Base-by-base conservation (phyloP, 352 stramenopile genomes). In the Phytophthora pseudosyringae region DNA sequence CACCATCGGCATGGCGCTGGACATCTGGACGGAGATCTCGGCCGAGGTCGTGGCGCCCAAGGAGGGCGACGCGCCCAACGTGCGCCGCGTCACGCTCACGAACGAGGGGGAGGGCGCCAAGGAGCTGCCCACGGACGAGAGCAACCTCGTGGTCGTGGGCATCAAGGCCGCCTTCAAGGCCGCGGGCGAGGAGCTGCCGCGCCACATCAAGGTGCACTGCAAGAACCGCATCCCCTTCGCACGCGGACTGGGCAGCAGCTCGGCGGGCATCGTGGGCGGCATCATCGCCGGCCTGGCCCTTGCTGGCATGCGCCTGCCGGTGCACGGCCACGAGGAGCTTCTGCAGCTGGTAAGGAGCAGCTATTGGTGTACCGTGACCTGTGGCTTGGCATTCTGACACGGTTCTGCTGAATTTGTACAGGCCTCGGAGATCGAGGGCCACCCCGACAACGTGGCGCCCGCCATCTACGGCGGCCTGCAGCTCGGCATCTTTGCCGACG, bases 1-100 rank as follows among this genome's bases (percentile, higher is more conserved):
- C 75, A 99, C 95, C 53, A 98, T 99, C 68, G 97, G 96, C 43
- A 98, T 99, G 88, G 97, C 97, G 11, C 90, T 99, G 26, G 97
- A 99, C 81, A 98, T 99, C 59, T 99, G 98, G 98, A 98, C 92
- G 18, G 97, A 99, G 83, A 97, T 99, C 36, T 98, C 97, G 18
- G 97, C 99, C 5, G 84, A 97, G 68, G 81, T 98, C 18, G 60
- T 90, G 71, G 55, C 71, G 25, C 71, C 75, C 4, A 64, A 68
- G 9, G 64, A 62, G 10, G 55, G 52, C 1, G 70, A 75, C 44
- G 52, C 46, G 26, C 41, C 54, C 5, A 64, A 57, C 29, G 47
- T 85, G 18, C 88, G 92, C 31, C 87, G 77, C 49, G 98, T 99
- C 74, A 86, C 90, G 72, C 98, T 99, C 62, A 98, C 94, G 16